Evolutionary conservation across 768 basidiomycete species (phyloP), one percentile per base, ranked within the genome.

Genomic region (Peribolospora kevripleyi): DNA sequence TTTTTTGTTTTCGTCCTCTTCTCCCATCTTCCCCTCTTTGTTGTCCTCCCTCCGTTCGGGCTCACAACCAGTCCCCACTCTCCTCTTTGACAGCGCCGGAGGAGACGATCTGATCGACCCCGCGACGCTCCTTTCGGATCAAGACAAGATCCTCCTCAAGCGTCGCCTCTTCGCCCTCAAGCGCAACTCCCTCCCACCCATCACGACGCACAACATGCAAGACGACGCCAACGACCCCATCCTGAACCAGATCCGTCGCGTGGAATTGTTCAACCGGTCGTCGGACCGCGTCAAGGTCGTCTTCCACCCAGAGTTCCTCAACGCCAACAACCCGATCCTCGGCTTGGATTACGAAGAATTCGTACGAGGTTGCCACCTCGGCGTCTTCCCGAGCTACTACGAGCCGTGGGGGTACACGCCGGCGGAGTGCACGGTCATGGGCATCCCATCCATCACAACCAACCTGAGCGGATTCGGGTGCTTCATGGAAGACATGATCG

Each of bases 371-470:
- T 95, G 91, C 65, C 93, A 98, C 72, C 71, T 98, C 51, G 93
- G 93, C 50, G 91, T 98, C 46, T 98, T 98, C 76, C 91, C 93
- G 2, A 85, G 82, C 60, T 97, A 95, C 60, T 95, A 93, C 65
- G 84, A 90, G 70, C 86, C 86, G 3, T 87, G 85, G 85, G 13
- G 46, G 51, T 93, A 93, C 65, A 93, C 87, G 1, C 91, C 91
- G 0, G 91, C 91, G 1, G 91, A 97, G 66, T 97, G 93, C 66
- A 97, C 93, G n/a, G 93, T 98, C 43, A 98, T 98, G 93, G 93
- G 93, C 58, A 87, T 98, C 51, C 93, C 93, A 0, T 84, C 82
- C 42, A 79, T 97, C 52, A 97, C 93, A 10, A 98, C 93, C 52
- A 98, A 98, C 70, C 73, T 98, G 40, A 93, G 88, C 13, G 93